Base-by-base conservation (phyloP, 2,329 filamentous ascomycete species). In the Colletotrichum simmondsii region DNA sequence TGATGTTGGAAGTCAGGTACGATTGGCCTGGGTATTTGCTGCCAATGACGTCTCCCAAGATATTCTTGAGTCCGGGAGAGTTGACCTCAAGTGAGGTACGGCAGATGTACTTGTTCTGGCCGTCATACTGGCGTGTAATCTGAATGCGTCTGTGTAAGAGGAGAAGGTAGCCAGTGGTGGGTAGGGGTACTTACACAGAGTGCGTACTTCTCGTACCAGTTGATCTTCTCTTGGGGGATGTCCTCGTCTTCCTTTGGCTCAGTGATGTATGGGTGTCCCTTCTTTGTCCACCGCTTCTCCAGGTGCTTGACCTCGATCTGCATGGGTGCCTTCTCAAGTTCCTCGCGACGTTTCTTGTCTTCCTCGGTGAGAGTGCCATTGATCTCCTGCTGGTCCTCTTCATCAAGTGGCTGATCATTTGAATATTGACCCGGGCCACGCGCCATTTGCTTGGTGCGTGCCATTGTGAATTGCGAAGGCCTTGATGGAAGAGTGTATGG, bases 301-400 rank as follows among this genome's bases (percentile, higher is more conserved):
- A 82, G 78, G 60, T 81, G 78, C 71, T 80, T 81, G 65, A 81
- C 76, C 65, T 79, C 77, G 22, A 75, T 60, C 37, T 76, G 77
- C 78, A 79, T 79, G 24, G 77, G 77, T 11, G 77, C 75, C 57
- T 78, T 74, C 37, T 77, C 77, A 24, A 78, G 74, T 68, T 78
- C 77, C 49, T 75, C 75, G 11, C 74, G 74, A 35, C 74, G 75
- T 65, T 68, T 73, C 65, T 76, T 76, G 6, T 76, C 73, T 53
- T 77, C 75, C 19, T 77, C 75, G 42, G 71, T 75, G 22, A 77
- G 42, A 8, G 42, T 49, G 30, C 53, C 67, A 4, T 60, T 62
- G 64, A 73, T 75, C 71, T 76, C 70, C 46, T 54, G 37, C 59
- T 75, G 59, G 22, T 76, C 75, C 26, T 74, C 74, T 28, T 76